Evolutionary conservation across 177 flowering plant species (phyloP).

Genomic region (Telopea speciosissima): DNA sequence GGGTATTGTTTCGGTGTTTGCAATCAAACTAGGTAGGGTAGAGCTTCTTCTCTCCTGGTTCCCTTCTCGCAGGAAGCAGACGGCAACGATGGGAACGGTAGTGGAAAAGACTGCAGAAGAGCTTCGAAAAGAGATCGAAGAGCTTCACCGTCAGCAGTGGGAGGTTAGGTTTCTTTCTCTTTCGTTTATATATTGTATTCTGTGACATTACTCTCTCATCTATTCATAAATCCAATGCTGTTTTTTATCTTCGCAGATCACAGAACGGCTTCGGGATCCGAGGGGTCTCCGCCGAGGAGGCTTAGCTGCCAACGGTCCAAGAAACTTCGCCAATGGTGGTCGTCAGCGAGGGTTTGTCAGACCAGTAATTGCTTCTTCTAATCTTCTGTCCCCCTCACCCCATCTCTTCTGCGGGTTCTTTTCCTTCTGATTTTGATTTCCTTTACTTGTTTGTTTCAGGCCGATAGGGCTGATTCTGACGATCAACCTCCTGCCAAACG

Average conservation of each 20-base stretch:
- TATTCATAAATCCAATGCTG: background rate
- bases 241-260: conserved; percentile 41
- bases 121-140: conserved; percentile 88
- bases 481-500: conserved; percentile 78
- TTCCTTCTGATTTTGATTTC: background rate
- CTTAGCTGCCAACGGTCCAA: conserved; percentile 36
- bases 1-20: background rate
- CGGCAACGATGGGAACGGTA: conserved; percentile 34
- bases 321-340: conserved; percentile 48
- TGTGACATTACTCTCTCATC: too few species aligned
- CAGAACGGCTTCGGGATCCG: conserved; percentile 88
- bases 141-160: conserved; percentile 83
- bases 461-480: conserved; percentile 52
- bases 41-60: conserved; percentile 5
- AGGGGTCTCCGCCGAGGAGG: conserved; percentile 82
- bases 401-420: background rate
- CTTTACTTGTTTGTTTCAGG: conserved; percentile 27
- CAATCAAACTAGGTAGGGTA: background rate
- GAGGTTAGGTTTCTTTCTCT: conserved; percentile 41
- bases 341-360: conserved; percentile 63
- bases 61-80: background rate
- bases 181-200: background rate
- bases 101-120: conserved; percentile 81
- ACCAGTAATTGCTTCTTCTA: conserved; percentile 32
- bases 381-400: background rate